Evolutionary conservation across 768 basidiomycete species (phyloP).

Genomic region (Naganishia kalamii): DNA sequence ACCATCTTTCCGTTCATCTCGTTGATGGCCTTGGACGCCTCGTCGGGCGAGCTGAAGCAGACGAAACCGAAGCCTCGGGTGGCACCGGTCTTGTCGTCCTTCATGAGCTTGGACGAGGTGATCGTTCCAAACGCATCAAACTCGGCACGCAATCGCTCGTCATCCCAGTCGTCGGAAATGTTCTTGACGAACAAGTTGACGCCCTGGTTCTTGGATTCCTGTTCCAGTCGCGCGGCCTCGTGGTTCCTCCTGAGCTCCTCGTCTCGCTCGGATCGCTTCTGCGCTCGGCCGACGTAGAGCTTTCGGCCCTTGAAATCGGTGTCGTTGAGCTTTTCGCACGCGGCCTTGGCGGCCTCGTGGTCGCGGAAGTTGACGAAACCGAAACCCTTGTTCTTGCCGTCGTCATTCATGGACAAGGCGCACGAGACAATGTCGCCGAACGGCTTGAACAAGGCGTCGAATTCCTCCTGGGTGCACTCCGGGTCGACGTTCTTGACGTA

Average conservation of each 20-base stretch:
- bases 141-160: slow-evolving; percentile 91
- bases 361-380: slow-evolving; percentile 95
- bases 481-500: slow-evolving; percentile 93
- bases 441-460: slow-evolving; percentile 67
- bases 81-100: slow-evolving; percentile 66
- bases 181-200: slow-evolving; percentile 99
- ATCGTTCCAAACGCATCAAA: slow-evolving; percentile 96
- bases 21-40: slow-evolving; percentile 97
- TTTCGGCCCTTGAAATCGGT: slow-evolving; percentile 75
- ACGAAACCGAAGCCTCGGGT: slow-evolving; percentile 85
- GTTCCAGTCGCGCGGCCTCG: slow-evolving; percentile 94
- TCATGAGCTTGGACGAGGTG: slow-evolving; percentile 99
- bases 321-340: slow-evolving; percentile 85
- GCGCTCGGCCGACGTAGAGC: slow-evolving; percentile 90
- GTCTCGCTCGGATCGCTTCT: slow-evolving; percentile 97
- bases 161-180: slow-evolving; percentile 74
- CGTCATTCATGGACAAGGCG: slow-evolving; percentile 70
- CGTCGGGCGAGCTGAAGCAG: slow-evolving; percentile 95
- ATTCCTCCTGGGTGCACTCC: slow-evolving; percentile 77
- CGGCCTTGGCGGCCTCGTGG: slow-evolving; percentile 85
- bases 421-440: slow-evolving; percentile 86
- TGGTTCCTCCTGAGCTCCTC: slow-evolving; percentile 89
- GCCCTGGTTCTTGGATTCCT: slow-evolving; percentile 94
- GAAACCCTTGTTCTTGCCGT: slow-evolving; percentile 88
- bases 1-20: slow-evolving; percentile 99